Evolutionary conservation across 2,329 filamentous ascomycete species (phyloP), one percentile per base, ranked within the genome.

Genomic region (Sclerotinia borealis): DNA sequence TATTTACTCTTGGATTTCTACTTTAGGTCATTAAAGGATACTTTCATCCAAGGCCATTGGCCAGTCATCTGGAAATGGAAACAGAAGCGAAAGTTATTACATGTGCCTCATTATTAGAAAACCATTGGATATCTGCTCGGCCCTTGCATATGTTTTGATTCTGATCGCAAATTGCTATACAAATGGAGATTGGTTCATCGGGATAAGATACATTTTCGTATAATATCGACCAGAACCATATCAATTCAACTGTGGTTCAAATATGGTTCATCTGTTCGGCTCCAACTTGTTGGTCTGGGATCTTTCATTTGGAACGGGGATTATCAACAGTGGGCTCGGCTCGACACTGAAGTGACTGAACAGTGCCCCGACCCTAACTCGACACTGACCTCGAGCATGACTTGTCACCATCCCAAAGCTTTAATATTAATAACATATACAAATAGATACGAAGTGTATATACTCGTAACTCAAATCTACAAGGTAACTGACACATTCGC

Each of bases 61-160:
- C 39, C 19, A 31, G 29, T n/a, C 52, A 11, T 7, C 8, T 6
- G 19, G 8, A 34, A 31, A 10, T n/a, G 54, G 39, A 56, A 56
- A 19, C n/a, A 17, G 27, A 6, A 31, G 10, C 37, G 39, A 43
- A 41, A 41, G 3, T 19, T n/a, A n/a, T 34, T 22, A 52, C 19
- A 31, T 52, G 49, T 52, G 49, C 49, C 49, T 52, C 31, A 10
- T 49, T 52, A 37, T 52, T 52, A 31, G 49, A n/a, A n/a, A 37
- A 25, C n/a, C 49, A 45, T 34, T 56, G 39, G 39, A 31, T 34
- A 27, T 56, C 27, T 22, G 19, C 39, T 56, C 11, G 52, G 37
- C 52, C 52, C 37, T 31, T 56, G 52, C 27, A 45, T 45, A n/a
- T 31, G 37, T 56, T 56, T 56, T 56, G 39, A 34, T 56, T 56